Evolutionary conservation across 2,329 filamentous ascomycete genomes (phyloP), one percentile per base, ranked within the genome.

Genomic region (Colletotrichum sp.): DNA sequence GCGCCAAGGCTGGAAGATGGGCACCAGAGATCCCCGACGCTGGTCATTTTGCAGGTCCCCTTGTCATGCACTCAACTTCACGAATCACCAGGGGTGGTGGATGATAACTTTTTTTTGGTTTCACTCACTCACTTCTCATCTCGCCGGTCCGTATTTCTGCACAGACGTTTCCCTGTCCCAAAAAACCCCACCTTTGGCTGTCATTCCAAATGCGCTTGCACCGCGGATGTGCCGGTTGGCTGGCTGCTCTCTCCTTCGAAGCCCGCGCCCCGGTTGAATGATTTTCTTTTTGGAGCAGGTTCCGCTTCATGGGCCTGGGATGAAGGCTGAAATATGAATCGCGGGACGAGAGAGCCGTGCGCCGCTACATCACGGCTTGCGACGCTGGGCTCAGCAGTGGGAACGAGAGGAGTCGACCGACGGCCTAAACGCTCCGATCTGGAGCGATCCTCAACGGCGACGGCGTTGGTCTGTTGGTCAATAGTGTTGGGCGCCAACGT

Each of bases 161-260:
- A 75, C 69, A 70, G 69, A 63, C 73, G n/a, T 64, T 55, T 28
- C 44, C 44, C n/a, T 52, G 44, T 52, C n/a, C 44, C 44, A 52
- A 22, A 22, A 12, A 16, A 34, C 39, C 27, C 64, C 69, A 73
- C 73, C 27, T 52, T 19, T 22, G n/a, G 74, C 70, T 76, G 70
- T 76, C 70, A 76, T 73, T 74, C 71, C 74, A 64, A 76, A 76
- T 76, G 65, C 64, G 55, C 64, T 63, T 59, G 73, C 65, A 68
- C 71, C 74, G 74, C 70, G 74, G 74, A 76, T 76, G 70, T 76
- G 74, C 74, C 74, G 74, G 74, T 74, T 75, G 74, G 59, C 61
- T 68, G n/a, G 11, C 61, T 32, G 39, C 57, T 27, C 44, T 60
- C 55, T 60, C 55, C 52, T 13, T 4, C 48, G 27, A 52, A 67